phyloP scores from a whole-genome alignment of 2,329 filamentous ascomycete genomes.

The Cladosporium phlei region DNA sequence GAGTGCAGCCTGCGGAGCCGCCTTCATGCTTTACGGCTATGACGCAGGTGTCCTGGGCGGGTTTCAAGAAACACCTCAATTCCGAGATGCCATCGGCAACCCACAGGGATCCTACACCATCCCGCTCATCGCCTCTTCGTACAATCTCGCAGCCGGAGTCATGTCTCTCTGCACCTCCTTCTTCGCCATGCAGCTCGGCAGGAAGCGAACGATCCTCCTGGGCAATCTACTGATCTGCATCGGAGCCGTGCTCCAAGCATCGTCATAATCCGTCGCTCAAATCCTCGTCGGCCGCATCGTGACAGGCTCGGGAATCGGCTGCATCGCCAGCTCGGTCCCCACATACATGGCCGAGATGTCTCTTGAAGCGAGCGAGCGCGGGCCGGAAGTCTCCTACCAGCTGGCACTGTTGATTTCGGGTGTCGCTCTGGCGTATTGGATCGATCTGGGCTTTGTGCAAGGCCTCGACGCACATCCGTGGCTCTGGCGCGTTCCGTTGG shows the following conservation, averaged over 20 bases:
- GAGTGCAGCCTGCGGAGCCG: constrained; percentile 26
- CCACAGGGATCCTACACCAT: constrained; percentile 34
- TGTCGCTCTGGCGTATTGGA: constrained; percentile 29
- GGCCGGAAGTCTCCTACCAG: constrained; percentile 27
- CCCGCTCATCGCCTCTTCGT: constrained; percentile 24
- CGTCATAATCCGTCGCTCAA: constrained; percentile 28
- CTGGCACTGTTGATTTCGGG: constrained; percentile 24
- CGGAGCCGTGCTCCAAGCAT: constrained; percentile 28
- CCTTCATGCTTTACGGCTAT: constrained; percentile 19
- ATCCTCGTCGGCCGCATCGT: constrained; percentile 30
- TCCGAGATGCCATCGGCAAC: constrained; percentile 38
- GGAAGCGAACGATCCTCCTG: constrained; percentile 27
- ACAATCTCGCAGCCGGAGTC: constrained; percentile 22
- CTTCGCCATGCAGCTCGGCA: constrained; percentile 28
- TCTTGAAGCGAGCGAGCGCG: constrained; percentile 23
- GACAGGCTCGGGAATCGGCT: constrained; percentile 25
- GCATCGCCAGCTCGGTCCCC: constrained; percentile 29
- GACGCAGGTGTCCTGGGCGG: constrained; percentile 16
- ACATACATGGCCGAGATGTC: constrained; percentile 32
- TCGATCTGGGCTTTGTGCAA: constrained; percentile 24
- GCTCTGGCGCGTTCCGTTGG: constrained; percentile 33
- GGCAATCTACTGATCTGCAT: constrained; percentile 28
- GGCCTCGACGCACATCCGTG: constrained; percentile 24
- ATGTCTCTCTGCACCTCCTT: constrained; percentile 19
- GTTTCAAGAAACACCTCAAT: constrained; percentile 13